These are phyloP conservation scores for Peniophora sp. DNA, from an alignment of 1,284 basidiomycete species.

Conservation along the genomic window DNA sequence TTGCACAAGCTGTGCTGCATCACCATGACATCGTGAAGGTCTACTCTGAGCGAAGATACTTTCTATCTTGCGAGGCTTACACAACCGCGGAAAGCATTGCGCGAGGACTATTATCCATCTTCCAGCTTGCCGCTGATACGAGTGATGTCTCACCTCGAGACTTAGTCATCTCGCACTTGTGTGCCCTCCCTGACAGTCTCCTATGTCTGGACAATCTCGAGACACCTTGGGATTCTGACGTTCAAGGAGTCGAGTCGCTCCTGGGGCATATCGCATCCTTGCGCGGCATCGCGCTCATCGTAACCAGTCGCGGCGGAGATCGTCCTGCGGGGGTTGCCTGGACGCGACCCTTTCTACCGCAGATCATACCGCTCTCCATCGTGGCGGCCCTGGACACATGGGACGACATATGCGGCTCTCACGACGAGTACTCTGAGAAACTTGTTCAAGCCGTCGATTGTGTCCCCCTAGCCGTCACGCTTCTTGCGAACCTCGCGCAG, in stretches of 20 bases:
- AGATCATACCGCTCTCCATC: slow-evolving; percentile 1
- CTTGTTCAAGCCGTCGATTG: slow-evolving; percentile 6
- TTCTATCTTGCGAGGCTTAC: slow-evolving; percentile 21
- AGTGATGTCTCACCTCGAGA: neutral
- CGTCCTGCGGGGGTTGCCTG: slow-evolving; percentile 4
- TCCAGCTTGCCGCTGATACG: slow-evolving; percentile 6
- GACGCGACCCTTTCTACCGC: slow-evolving; percentile 4
- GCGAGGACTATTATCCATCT: slow-evolving; percentile 11
- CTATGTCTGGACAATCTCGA: slow-evolving; percentile 28
- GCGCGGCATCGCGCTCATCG: neutral
- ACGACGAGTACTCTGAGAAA: slow-evolving; percentile 1
- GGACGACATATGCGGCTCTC: slow-evolving; percentile 1
- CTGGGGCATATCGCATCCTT: slow-evolving; percentile 5
- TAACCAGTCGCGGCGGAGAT: slow-evolving; percentile 6
- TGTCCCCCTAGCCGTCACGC: slow-evolving; percentile 9
- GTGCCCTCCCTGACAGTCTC: slow-evolving; percentile 10
- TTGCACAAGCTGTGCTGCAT: slow-evolving; percentile 20
- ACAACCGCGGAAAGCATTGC: slow-evolving; percentile 15
- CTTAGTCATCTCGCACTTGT: slow-evolving; percentile 7
- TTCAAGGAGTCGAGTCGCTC: slow-evolving; percentile 3
- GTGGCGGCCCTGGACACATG: slow-evolving; percentile 5
- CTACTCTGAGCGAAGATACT: slow-evolving; percentile 17
- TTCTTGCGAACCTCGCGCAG: slow-evolving; percentile 9
- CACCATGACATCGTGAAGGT: slow-evolving; percentile 8
- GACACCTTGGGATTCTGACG: slow-evolving; percentile 20